Evolutionary conservation across 106 monocot genomes (phyloP).

Genomic region (Vanilla planifolia): DNA sequence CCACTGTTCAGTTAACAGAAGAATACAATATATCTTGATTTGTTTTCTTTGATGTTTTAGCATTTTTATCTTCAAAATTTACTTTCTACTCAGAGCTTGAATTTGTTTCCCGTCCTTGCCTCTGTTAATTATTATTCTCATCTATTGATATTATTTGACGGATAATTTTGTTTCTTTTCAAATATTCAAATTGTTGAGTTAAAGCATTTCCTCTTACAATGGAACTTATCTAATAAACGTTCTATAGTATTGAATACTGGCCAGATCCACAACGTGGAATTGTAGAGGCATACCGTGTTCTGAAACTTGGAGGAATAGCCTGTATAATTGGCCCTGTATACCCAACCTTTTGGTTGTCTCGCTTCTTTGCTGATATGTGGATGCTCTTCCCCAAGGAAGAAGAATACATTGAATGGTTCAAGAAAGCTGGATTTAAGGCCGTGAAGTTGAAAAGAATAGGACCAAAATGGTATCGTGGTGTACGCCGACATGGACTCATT

Average conservation of each 20-base stretch:
- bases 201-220: background rate
- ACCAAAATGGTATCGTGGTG: constrained; percentile 96
- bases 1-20: no score
- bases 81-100: no score
- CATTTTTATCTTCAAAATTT: no score
- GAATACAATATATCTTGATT: no score
- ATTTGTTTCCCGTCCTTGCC: background rate
- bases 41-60: no score
- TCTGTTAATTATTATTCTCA: no score
- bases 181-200: background rate
- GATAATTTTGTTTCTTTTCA: background rate
- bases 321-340: constrained; percentile 91
- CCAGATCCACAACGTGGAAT: constrained; percentile 94
- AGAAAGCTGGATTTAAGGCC: constrained; percentile 86
- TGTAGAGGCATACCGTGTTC: constrained; percentile 79
- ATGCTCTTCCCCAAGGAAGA: constrained; percentile 96
- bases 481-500: constrained; percentile 81
- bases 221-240: background rate
- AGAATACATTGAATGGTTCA: constrained; percentile 94
- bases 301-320: constrained; percentile 72
- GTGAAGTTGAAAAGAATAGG: constrained; percentile 87
- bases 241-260: constrained; percentile 88
- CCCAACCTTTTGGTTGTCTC: constrained; percentile 93
- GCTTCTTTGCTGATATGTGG: constrained; percentile 96
- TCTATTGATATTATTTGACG: no score